A percentile compares a stretch with the other conserved stretches of the same genome.
These are phyloP conservation scores for Sclerotinia nivalis DNA, from an alignment of 2,329 filamentous ascomycete genomes.

Conservation along the genomic window DNA sequence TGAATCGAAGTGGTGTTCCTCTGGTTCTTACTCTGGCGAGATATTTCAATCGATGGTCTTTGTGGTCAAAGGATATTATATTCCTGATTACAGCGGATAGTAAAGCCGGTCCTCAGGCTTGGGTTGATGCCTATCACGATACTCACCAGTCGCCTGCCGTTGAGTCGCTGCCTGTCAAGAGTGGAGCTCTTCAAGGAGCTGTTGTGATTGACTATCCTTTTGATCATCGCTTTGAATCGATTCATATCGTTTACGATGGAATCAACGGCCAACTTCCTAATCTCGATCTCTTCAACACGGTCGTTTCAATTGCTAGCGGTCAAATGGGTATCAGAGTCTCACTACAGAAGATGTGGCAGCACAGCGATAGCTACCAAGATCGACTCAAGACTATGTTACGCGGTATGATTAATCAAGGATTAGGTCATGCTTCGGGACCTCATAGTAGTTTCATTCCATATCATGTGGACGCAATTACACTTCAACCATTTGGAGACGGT, in stretches of 20 bases:
- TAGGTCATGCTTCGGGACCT: slow-evolving; percentile 85
- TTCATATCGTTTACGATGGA: slow-evolving; percentile 93
- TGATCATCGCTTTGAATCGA: slow-evolving; percentile 77
- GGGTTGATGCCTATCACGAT: slow-evolving; percentile 97
- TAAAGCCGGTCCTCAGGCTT: slow-evolving; percentile 86
- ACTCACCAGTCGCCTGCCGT: slow-evolving; percentile 72
- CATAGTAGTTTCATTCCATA: slow-evolving; percentile 98
- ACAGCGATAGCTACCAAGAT: slow-evolving; percentile 75
- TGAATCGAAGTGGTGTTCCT: slow-evolving; percentile 86
- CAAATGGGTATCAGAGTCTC: slow-evolving; percentile 88
- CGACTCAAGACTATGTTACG: slow-evolving; percentile 85
- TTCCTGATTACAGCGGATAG: slow-evolving; percentile 87
- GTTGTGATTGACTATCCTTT: slow-evolving; percentile 92
- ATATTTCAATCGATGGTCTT: slow-evolving; percentile 96
- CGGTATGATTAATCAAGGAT: slow-evolving; percentile 88
- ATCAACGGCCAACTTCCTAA: slow-evolving; percentile 95
- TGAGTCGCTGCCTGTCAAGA: slow-evolving; percentile 80
- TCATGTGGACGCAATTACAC: slow-evolving; percentile 91
- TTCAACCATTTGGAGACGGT: slow-evolving; percentile 85
- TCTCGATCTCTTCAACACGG: slow-evolving; percentile 92
- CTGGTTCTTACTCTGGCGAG: slow-evolving; percentile 83
- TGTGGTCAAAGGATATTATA: slow-evolving; percentile 99
- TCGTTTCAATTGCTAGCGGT: slow-evolving; percentile 80
- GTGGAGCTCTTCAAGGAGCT: slow-evolving; percentile 87
- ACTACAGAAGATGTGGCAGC: slow-evolving; percentile 82